Evolutionary conservation across 345 rosid genomes (phyloP).

Genomic region (Turritis glabra): DNA sequence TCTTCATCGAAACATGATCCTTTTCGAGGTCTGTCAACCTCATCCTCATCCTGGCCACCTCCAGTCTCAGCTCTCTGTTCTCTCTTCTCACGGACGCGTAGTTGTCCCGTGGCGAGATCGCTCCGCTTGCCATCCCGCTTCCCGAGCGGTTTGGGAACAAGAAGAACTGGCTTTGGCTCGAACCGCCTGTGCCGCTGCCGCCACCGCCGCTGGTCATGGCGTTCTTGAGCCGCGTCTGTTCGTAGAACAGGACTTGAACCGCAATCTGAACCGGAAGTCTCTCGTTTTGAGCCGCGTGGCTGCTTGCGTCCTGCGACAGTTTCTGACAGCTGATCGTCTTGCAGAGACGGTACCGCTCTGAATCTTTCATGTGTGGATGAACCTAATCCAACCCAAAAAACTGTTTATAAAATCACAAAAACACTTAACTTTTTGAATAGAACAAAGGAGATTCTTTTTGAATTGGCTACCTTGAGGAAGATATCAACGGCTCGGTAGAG

Average conservation of each 20-base stretch:
- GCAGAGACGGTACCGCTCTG: constrained; percentile 93
- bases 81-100: constrained; percentile 97
- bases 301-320: constrained; percentile 43
- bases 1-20: constrained; percentile 94
- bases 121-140: constrained; percentile 93
- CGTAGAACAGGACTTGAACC: constrained; percentile 38
- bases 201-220: constrained; percentile 61
- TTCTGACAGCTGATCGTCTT: constrained; percentile 78
- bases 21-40: constrained; percentile 91
- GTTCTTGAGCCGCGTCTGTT: constrained; percentile 65
- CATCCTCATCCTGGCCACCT: constrained; percentile 99
- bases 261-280: constrained; percentile 40
- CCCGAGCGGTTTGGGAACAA: constrained; percentile 82
- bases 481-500: constrained; percentile 88
- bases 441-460: too few species aligned
- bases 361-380: constrained; percentile 87
- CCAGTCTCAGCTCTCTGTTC: constrained; percentile 96
- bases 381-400: constrained; percentile 59
- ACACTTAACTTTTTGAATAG: too few species aligned
- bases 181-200: neutral
- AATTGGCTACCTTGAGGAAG: constrained; percentile 79
- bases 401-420: too few species aligned
- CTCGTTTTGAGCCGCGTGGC: constrained; percentile 44
- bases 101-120: constrained; percentile 90
- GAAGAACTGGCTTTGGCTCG: constrained; percentile 73